These are phyloP conservation scores for Echinosophora koreensis DNA, from an alignment of 306 rosid species.

Conservation along the genomic window DNA sequence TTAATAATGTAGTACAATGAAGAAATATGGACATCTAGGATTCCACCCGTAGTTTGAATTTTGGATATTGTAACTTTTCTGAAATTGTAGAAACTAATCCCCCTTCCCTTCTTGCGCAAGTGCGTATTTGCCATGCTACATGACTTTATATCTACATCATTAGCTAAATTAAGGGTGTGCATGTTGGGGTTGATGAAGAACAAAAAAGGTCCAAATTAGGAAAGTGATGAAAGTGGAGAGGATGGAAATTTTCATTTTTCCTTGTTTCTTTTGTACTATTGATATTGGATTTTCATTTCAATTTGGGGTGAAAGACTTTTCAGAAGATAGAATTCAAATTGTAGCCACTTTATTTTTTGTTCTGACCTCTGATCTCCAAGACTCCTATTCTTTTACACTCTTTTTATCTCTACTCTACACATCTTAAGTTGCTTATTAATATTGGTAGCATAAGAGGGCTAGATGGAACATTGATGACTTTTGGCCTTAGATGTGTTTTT, in stretches of 20 bases:
- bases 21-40: constrained; percentile 13
- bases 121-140: background rate
- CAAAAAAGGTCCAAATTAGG: background rate
- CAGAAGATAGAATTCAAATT: background rate
- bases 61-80: constrained; percentile 7
- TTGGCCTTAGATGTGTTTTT: constrained; percentile 31
- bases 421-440: background rate
- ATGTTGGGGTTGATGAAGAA: background rate
- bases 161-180: background rate
- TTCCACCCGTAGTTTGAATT: background rate
- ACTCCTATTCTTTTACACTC: background rate
- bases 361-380: background rate
- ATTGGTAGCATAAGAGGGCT: constrained; percentile 16
- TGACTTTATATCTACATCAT: background rate
- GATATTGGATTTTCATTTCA: background rate
- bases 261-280: background rate
- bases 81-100: background rate
- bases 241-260: background rate
- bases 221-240: background rate
- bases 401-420: background rate
- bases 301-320: constrained; percentile 2
- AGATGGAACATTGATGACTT: constrained; percentile 28
- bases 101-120: background rate
- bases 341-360: constrained; percentile 5
- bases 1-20: background rate